Conservation (phyloP, 139 green algal genomes). For the Volvox reticuliferus region DNA sequence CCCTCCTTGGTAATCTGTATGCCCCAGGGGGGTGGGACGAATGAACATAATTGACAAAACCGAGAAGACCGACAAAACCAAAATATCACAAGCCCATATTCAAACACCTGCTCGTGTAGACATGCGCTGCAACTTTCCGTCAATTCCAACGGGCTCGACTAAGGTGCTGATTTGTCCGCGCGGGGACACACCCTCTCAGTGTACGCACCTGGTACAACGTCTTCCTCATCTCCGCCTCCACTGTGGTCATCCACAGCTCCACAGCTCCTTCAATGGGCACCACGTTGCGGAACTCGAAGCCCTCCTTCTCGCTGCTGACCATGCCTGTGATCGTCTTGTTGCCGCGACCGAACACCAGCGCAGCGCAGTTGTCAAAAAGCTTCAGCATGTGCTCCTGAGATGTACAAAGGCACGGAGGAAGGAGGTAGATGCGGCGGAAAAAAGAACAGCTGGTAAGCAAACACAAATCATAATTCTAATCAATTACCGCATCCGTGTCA, state of each 20-base stretch:
- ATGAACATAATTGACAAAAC: too few relatives aligned
- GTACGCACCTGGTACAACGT: conserved; percentile 71
- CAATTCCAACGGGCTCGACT: too few relatives aligned
- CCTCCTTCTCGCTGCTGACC: conserved; percentile 86
- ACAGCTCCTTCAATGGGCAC: conserved; percentile 85
- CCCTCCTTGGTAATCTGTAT: conserved; percentile 80
- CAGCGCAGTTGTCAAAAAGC: conserved; percentile 93
- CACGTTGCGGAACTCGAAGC: conserved; percentile 80
- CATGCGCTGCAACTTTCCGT: too few relatives aligned
- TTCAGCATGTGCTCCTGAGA: conserved; percentile 95
- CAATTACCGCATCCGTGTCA: too few relatives aligned
- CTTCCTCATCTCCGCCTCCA: conserved; percentile 87
- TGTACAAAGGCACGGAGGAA: too few relatives aligned
- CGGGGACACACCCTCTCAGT: neutral
- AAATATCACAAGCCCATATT: too few relatives aligned
- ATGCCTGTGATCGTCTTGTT: conserved; percentile 91
- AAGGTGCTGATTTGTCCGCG: too few relatives aligned
- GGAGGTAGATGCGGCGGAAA: too few relatives aligned
- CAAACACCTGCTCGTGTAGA: too few relatives aligned
- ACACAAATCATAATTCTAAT: too few relatives aligned
- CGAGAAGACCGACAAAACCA: too few relatives aligned
- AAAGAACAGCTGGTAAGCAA: too few relatives aligned
- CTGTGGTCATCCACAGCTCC: conserved; percentile 88
- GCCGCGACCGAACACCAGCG: conserved; percentile 82
- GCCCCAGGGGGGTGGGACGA: neutral